Evolutionary conservation across 805 yeast genomes (phyloP), one percentile per base, ranked within the genome.

Genomic region (Priceomyces fermenticarens): DNA sequence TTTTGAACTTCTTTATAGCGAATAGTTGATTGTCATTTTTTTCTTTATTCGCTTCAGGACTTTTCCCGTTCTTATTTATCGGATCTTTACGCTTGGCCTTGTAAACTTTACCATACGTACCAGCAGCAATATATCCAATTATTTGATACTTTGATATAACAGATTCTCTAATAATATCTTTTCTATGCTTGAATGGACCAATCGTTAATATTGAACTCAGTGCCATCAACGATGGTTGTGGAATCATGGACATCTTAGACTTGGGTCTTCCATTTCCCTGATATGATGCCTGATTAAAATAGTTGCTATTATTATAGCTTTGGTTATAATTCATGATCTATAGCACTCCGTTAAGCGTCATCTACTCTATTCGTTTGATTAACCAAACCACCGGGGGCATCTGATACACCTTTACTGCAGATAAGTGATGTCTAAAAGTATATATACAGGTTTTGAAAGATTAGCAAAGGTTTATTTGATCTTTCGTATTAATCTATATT

Each of bases 51-150:
- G 27, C 26, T 27, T 39, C 37, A 8, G 32, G 23, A 10, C 26
- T 39, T 7, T 38, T 36, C 7, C 39, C 32, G 7, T 37, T 36
- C 34, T 42, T 42, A 26, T 43, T 47, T 29, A 28, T 40, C 27
- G 45, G 50, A 14, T 59, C 46, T 50, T 62, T 58, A 7, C 81
- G 73, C 46, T 77, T 77, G 6, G 97, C 98, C 58, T 93, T 91
- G 68, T 89, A 93, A 15, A 88, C 96, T 43, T 88, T 78, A 43
- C 99, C 99, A 62, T 93, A 93, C 0, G 99, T 93, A 30, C 99
- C 99, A 0, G 99, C 97, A 1, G 99, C 99, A 43, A 93, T 93
- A 62, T 93, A 93, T 0, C 99, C 99, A 12, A 89, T 65, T 44
- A 93, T 84, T 46, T 85, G 90, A 63, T 90, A 93, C 52, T 83